Conservation (phyloP, 192 early-diverging fungal genomes). For the Ramicandelaber brevisporus region DNA sequence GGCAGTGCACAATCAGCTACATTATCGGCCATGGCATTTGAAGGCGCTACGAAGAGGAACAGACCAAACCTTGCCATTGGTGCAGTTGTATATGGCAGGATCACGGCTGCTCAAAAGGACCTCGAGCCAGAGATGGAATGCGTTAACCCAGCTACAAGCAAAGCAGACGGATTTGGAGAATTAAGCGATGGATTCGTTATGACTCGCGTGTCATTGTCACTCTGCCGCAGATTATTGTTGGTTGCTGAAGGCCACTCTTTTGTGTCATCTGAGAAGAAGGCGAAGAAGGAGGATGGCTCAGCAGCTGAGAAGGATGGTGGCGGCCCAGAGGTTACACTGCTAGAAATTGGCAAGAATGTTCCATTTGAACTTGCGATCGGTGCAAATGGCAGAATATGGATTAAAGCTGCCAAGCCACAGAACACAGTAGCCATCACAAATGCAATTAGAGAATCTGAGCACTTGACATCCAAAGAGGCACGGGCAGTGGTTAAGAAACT, state of each 20-base stretch:
- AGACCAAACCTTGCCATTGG: constrained; percentile 60
- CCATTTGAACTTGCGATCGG: constrained; percentile 80
- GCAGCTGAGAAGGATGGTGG: not conserved
- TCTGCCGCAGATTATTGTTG: constrained; percentile 13
- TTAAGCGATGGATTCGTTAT: constrained; percentile 55
- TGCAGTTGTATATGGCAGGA: constrained; percentile 54
- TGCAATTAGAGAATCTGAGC: constrained; percentile 48
- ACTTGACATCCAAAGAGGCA: constrained; percentile 25
- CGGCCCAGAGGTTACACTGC: constrained; percentile 38
- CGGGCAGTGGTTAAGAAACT: constrained; percentile 21
- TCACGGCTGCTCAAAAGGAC: constrained; percentile 70
- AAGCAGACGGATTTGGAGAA: constrained; percentile 77
- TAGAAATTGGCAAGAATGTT: constrained; percentile 37
- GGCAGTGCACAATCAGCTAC: constrained; percentile 68
- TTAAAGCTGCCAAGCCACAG: constrained; percentile 32
- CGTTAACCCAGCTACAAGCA: constrained; percentile 48
- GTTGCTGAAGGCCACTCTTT: not conserved
- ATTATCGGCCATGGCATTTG: constrained; percentile 63
- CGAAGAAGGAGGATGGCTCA: too few relatives aligned
- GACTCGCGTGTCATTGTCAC: constrained; percentile 56
- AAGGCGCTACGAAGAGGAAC: constrained; percentile 80
- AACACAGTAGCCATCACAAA: constrained; percentile 40
- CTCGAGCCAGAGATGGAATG: constrained; percentile 97
- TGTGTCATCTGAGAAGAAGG: not conserved
- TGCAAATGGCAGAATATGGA: constrained; percentile 86